These are phyloP conservation scores for Penicillium macrosclerotiorum DNA, from an alignment of 495 filamentous ascomycete genomes.

Conservation along the genomic window DNA sequence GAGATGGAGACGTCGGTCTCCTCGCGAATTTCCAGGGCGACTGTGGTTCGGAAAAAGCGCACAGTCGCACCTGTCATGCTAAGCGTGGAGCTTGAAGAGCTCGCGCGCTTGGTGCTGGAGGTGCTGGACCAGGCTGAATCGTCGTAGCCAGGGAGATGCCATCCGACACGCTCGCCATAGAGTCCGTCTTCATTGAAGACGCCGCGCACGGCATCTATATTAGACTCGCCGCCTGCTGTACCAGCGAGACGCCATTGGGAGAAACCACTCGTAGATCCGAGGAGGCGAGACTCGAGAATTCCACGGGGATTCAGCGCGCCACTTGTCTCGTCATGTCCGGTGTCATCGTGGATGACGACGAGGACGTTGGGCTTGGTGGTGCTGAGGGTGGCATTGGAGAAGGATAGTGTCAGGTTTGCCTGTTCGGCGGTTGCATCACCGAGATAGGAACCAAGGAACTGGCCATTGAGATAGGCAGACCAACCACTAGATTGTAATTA, in stretches of 20 bases:
- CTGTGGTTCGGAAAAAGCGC: conserved; percentile 59
- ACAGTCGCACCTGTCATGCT: conserved; percentile 45
- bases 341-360: conserved; percentile 71
- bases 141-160: conserved; percentile 60
- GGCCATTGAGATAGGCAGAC: conserved; percentile 54
- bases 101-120: too few species aligned
- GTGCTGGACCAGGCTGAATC: conserved; percentile 37
- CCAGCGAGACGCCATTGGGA: conserved; percentile 72
- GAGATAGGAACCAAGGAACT: conserved; percentile 52
- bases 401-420: conserved; percentile 31
- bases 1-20: conserved; percentile 48
- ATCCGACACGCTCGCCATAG: conserved; percentile 65
- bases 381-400: conserved; percentile 46
- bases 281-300: conserved; percentile 56
- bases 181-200: conserved; percentile 74
- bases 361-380: conserved; percentile 54
- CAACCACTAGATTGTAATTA: conserved; percentile 38
- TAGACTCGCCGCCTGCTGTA: conserved; percentile 68
- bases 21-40: conserved; percentile 50
- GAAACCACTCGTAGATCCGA: conserved; percentile 37
- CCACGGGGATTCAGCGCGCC: conserved; percentile 67
- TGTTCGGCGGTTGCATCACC: conserved; percentile 47
- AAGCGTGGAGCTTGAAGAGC: conserved; percentile 40
- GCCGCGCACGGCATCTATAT: conserved; percentile 62
- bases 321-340: conserved; percentile 64